Conservation (phyloP, 169 alveolate genomes). For the Plasmodium adleri region DNA sequence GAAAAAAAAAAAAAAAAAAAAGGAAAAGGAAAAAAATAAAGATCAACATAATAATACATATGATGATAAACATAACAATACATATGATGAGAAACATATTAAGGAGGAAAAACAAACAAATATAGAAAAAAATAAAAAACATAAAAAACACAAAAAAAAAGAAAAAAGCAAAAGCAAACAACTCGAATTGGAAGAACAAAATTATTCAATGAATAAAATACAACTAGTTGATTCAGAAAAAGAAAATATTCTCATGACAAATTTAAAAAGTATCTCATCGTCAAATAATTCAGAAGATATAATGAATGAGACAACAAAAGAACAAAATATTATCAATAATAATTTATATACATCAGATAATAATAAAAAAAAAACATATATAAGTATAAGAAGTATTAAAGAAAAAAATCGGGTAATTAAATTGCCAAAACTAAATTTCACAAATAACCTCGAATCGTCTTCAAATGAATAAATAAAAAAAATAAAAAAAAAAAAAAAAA, state of each 20-base stretch:
- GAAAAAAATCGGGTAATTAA: constrained; percentile 20
- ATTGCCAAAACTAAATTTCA: constrained; percentile 50
- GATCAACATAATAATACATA: not conserved
- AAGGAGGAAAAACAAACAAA: not conserved
- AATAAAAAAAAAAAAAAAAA: no score
- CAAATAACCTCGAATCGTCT: not conserved
- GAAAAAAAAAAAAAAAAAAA: constrained; percentile 6
- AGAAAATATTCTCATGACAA: no score
- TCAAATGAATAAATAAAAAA: constrained; percentile 13
- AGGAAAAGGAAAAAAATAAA: not conserved
- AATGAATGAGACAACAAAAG: not conserved
- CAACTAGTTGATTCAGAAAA: no score
- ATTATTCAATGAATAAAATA: not conserved
- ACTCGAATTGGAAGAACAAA: not conserved
- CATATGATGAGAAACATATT: not conserved
- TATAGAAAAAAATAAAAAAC: not conserved
- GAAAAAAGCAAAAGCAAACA: not conserved
- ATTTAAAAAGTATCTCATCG: not conserved
- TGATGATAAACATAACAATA: not conserved
- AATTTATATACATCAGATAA: constrained; percentile 13
- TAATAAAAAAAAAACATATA: constrained; percentile 37
- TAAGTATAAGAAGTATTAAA: constrained; percentile 35
- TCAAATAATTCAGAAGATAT: not conserved
- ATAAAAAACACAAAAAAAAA: not conserved
- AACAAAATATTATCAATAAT: no score